phyloP scores from a whole-genome alignment of 2,329 filamentous ascomycete species.

The Aspergillus carbonarius region DNA sequence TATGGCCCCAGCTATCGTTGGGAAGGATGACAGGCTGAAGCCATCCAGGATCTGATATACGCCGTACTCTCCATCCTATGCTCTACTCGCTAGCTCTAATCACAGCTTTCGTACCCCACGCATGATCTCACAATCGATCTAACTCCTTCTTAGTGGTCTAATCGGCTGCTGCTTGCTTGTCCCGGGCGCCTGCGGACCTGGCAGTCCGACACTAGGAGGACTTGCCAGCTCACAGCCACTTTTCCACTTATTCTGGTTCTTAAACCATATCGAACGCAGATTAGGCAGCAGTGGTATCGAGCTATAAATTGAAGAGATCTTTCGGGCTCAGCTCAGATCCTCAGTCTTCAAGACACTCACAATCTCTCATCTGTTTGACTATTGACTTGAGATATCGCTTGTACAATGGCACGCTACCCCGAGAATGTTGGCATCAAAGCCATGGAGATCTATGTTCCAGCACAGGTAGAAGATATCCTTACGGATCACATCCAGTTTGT shows the following conservation, averaged over 20 bases:
- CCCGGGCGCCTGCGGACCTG: background rate
- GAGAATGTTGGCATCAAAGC: conserved; percentile 91
- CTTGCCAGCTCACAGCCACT: background rate
- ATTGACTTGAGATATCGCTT: conserved; percentile 9
- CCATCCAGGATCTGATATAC: background rate
- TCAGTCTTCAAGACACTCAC: background rate
- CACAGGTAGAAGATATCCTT: conserved; percentile 61
- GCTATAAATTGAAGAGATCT: background rate
- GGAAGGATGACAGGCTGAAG: no score
- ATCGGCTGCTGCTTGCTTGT: background rate
- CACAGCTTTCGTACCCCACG: background rate
- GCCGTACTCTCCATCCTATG: background rate
- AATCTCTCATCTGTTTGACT: background rate
- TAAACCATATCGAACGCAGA: background rate
- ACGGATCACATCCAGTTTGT: background rate
- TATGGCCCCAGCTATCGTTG: no score
- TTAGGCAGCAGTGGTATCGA: background rate
- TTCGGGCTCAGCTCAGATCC: background rate
- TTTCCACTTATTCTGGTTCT: background rate
- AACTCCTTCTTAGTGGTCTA: background rate
- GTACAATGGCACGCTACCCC: conserved; percentile 69
- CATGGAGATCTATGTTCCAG: conserved; percentile 87
- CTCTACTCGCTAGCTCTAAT: background rate
- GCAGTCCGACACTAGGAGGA: background rate
- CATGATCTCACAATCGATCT: background rate